A percentile compares a stretch with the other conserved stretches of the same genome.
Conservation (phyloP, 495 filamentous ascomycete genomes). For the Cercophora sp. region DNA sequence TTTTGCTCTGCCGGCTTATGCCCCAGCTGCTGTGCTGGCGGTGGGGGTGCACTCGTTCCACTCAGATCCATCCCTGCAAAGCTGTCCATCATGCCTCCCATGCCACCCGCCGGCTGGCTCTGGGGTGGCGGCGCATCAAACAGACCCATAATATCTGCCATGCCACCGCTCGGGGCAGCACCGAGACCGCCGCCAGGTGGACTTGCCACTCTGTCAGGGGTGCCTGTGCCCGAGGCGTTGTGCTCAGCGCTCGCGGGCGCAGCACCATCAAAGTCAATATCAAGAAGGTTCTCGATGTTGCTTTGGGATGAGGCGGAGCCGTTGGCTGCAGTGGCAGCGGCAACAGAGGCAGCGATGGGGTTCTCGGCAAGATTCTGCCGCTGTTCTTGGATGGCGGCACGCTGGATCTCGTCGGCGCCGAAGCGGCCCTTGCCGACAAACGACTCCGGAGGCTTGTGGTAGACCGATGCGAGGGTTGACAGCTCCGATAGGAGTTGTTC, state of each 20-base stretch:
- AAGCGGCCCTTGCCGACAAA: conserved; percentile 94
- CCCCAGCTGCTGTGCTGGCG: conserved; percentile 46
- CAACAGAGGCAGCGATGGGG: conserved; percentile 81
- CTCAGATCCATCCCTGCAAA: conserved; percentile 77
- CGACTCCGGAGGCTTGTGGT: conserved; percentile 94
- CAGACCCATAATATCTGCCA: conserved; percentile 89
- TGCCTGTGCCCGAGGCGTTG: conserved; percentile 60
- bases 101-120: conserved; percentile 18
- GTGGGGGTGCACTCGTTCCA: conserved; percentile 54
- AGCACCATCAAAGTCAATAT: conserved; percentile 96
- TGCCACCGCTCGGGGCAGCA: conserved; percentile 47
- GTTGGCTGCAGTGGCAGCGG: conserved; percentile 58
- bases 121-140: conserved; percentile 49
- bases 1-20: conserved; percentile 39
- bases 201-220: conserved; percentile 74
- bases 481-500: conserved; percentile 84
- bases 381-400: conserved; percentile 94
- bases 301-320: conserved; percentile 58
- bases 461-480: conserved; percentile 97
- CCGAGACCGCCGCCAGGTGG: conserved; percentile 36
- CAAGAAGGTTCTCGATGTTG: conserved; percentile 91
- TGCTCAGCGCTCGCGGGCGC: conserved; percentile 85
- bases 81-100: conserved; percentile 72
- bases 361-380: conserved; percentile 88
- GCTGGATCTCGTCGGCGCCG: conserved; percentile 90